A percentile compares a stretch with the other conserved stretches of the same genome.
phyloP scores from a whole-genome alignment of 2,329 filamentous ascomycete genomes.

The Parascedosporium putredinis region DNA sequence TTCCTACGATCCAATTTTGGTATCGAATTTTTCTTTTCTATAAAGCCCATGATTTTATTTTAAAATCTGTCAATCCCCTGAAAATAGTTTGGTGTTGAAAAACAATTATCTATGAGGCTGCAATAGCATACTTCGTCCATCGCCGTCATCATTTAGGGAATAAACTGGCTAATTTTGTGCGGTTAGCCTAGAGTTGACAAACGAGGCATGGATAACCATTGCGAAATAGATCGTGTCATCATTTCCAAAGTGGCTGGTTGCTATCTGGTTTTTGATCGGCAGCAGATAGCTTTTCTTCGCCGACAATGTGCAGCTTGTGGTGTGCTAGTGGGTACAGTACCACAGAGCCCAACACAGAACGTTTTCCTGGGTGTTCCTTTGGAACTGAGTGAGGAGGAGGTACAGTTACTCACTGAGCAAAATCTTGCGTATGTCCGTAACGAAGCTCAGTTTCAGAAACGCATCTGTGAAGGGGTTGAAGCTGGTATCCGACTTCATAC shows the following conservation, averaged over 20 bases:
- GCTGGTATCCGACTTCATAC: slow-evolving; percentile 49
- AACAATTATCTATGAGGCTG: too few relatives aligned
- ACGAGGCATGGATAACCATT: neutral
- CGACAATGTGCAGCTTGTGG: slow-evolving; percentile 76
- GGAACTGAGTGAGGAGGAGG: slow-evolving; percentile 87
- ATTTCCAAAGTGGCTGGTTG: slow-evolving; percentile 72
- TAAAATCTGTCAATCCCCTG: slow-evolving; percentile 52
- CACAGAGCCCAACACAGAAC: slow-evolving; percentile 90
- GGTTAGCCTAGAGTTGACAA: neutral
- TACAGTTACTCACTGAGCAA: slow-evolving; percentile 66
- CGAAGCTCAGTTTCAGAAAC: slow-evolving; percentile 60
- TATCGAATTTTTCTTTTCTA: neutral
- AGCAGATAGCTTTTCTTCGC: slow-evolving; percentile 67
- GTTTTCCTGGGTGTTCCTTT: slow-evolving; percentile 82
- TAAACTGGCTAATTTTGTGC: too few relatives aligned
- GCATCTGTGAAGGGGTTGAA: slow-evolving; percentile 48
- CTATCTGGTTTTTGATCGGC: slow-evolving; percentile 83
- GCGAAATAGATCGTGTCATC: neutral
- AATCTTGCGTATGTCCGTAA: slow-evolving; percentile 71
- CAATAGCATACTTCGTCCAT: too few relatives aligned
- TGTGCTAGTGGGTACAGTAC: slow-evolving; percentile 75
- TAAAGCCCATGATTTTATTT: slow-evolving; percentile 10
- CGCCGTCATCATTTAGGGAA: too few relatives aligned
- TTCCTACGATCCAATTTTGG: neutral
- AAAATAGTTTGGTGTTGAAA: slow-evolving; percentile 31